These are phyloP conservation scores for Trypanosoma grayi DNA, from an alignment of 208 protist genomes.

Conservation along the genomic window DNA sequence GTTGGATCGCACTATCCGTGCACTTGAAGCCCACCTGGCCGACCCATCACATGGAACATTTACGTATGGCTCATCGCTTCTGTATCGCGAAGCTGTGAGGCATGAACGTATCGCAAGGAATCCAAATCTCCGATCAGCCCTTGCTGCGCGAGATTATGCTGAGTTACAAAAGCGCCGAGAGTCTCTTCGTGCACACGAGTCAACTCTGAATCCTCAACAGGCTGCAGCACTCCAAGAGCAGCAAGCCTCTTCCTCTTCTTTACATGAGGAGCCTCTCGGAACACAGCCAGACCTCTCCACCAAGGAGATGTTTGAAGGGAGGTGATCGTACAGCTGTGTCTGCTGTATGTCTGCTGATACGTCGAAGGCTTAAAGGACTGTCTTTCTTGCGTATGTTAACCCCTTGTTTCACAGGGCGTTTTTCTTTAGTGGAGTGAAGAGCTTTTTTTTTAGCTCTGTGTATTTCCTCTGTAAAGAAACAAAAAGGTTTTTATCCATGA, in stretches of 20 bases:
- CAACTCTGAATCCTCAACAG: conserved; percentile 53
- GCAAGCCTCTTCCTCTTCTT: conserved; percentile 15
- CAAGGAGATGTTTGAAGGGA: conserved; percentile 55
- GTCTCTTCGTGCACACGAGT: conserved; percentile 42
- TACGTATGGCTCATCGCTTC: conserved; percentile 71
- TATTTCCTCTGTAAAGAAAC: too few relatives aligned
- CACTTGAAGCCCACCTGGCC: conserved; percentile 56
- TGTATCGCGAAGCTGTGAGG: conserved; percentile 60
- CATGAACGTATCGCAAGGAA: conserved; percentile 62
- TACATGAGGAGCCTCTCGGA: conserved; percentile 42
- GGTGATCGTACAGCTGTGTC: background rate
- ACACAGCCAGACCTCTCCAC: conserved; percentile 42
- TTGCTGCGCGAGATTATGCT: conserved; percentile 69
- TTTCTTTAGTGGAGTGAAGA: too few relatives aligned
- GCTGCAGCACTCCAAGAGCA: conserved; percentile 49
- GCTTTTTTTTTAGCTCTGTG: conserved; percentile 16
- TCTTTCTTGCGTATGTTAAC: background rate
- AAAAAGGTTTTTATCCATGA: too few relatives aligned
- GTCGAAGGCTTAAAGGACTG: background rate
- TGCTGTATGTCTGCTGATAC: conserved; percentile 1
- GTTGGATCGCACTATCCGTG: conserved; percentile 75
- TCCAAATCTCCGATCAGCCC: conserved; percentile 58
- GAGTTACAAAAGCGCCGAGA: conserved; percentile 53
- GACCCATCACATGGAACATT: conserved; percentile 59
- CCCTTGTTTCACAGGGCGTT: background rate